phyloP scores from a whole-genome alignment of 768 basidiomycete species.

The Suillus subaureus region DNA sequence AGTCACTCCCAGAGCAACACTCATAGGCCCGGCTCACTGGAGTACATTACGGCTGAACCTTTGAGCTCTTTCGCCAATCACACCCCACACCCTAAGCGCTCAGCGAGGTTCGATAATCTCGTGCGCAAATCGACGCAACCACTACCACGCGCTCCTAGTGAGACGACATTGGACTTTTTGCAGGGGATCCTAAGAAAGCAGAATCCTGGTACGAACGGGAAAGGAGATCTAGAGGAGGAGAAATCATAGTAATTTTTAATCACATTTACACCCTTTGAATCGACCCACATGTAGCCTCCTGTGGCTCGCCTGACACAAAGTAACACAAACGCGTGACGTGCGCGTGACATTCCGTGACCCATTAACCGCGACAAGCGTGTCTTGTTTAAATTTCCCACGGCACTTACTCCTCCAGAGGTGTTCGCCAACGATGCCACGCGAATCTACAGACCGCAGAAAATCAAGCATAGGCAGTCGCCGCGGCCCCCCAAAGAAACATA shows the following conservation, averaged over 20 bases:
- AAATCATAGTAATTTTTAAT: neutral
- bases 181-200: neutral
- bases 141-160: neutral
- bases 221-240: neutral
- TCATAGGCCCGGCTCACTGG: slow-evolving; percentile 48
- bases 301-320: neutral
- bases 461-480: slow-evolving; percentile 51
- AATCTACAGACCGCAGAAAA: slow-evolving; percentile 30
- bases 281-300: neutral
- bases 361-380: slow-evolving; percentile 22
- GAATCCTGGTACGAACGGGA: neutral
- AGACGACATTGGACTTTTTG: neutral
- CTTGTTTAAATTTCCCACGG: slow-evolving; percentile 32
- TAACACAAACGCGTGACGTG: slow-evolving; percentile 25
- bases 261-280: neutral
- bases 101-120: neutral
- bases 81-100: neutral
- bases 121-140: neutral
- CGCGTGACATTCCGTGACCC: slow-evolving; percentile 8
- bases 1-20: slow-evolving; percentile 45
- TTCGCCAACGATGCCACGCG: slow-evolving; percentile 29
- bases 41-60: slow-evolving; percentile 44
- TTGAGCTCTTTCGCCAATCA: slow-evolving; percentile 6
- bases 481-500: slow-evolving; percentile 64
- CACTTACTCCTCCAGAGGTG: slow-evolving; percentile 4